Conservation (phyloP, 805 yeast species). For the Torulaspora delbrueckii region DNA sequence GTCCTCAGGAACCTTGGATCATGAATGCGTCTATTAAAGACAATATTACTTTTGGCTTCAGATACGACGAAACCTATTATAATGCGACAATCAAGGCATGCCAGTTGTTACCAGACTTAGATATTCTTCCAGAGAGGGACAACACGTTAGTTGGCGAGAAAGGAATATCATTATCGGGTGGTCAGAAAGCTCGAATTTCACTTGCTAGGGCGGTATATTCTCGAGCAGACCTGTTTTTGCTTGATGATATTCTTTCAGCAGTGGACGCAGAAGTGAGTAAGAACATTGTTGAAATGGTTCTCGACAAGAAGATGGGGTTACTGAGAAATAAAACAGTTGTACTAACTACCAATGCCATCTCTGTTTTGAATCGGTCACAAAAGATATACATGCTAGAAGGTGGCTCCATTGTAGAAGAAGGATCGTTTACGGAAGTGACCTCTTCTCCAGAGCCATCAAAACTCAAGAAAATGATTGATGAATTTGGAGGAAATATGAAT, state of each 20-base stretch:
- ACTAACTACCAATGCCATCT: conserved; percentile 54
- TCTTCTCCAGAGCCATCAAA: conserved; percentile 31
- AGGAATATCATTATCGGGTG: conserved; percentile 57
- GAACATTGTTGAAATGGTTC: conserved; percentile 47
- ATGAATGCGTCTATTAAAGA: conserved; percentile 48
- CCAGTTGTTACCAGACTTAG: conserved; percentile 45
- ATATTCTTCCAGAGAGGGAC: conserved; percentile 49
- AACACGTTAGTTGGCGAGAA: conserved; percentile 55
- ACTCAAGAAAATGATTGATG: conserved; percentile 30
- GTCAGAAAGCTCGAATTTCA: conserved; percentile 60
- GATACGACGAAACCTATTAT: conserved; percentile 41
- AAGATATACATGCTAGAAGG: conserved; percentile 54
- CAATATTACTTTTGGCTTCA: conserved; percentile 48
- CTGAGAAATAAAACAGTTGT: conserved; percentile 49
- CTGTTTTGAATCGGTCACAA: conserved; percentile 54
- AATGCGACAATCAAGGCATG: conserved; percentile 45
- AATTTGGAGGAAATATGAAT: conserved; percentile 28
- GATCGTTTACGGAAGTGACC: conserved; percentile 49
- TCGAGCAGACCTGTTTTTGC: conserved; percentile 50
- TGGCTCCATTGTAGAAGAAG: conserved; percentile 53
- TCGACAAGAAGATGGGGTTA: conserved; percentile 42
- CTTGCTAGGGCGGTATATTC: conserved; percentile 68
- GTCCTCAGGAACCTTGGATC: conserved; percentile 57
- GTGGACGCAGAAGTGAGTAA: conserved; percentile 69
- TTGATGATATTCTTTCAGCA: conserved; percentile 66